Evolutionary conservation across 1,284 basidiomycete genomes (phyloP), one percentile per base, ranked within the genome.

Genomic region (Microbotryomycetes sp.): DNA sequence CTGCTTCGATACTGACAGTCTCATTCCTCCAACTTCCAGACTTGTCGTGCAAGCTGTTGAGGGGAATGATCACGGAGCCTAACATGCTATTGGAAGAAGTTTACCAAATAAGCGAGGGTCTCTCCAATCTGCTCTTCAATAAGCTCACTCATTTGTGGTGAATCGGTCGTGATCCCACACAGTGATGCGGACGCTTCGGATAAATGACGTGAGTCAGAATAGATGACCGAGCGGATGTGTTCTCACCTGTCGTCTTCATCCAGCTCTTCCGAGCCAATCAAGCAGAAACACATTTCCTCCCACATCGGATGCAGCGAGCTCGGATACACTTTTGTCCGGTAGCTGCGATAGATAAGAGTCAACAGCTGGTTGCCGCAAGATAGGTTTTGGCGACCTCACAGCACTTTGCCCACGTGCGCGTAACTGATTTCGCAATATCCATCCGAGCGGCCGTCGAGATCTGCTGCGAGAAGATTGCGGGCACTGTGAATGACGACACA

Each of bases 201-300:
- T 5, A 15, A 41, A 18, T 11, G 18, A 41, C 9, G 9, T 41
- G 35, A 41, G n/a, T n/a, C n/a, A n/a, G n/a, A n/a, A n/a, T n/a
- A n/a, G n/a, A n/a, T n/a, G n/a, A n/a, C 35, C 35, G 11, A 41
- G 18, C 9, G 35, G 35, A 41, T 11, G 18, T 11, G 9, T 41
- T 41, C 35, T 41, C 35, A 41, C 35, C 35, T 41, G 35, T 41
- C 35, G 18, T 41, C 35, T 41, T 41, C 35, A 41, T 41, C 35
- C 18, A 41, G 18, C 18, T 41, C 35, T 41, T 41, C 35, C 18
- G 35, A 41, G 9, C 35, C 35, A 9, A 41, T 18, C 35, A 41
- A 18, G 18, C 35, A 7, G 9, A 63, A 63, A 23, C 47, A 49
- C 28, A 64, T 47, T 48, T 64, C 62, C 31, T 64, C 56, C 62